Base-by-base conservation (phyloP, 352 stramenopile genomes). In the Phytopythium litorale region DNA sequence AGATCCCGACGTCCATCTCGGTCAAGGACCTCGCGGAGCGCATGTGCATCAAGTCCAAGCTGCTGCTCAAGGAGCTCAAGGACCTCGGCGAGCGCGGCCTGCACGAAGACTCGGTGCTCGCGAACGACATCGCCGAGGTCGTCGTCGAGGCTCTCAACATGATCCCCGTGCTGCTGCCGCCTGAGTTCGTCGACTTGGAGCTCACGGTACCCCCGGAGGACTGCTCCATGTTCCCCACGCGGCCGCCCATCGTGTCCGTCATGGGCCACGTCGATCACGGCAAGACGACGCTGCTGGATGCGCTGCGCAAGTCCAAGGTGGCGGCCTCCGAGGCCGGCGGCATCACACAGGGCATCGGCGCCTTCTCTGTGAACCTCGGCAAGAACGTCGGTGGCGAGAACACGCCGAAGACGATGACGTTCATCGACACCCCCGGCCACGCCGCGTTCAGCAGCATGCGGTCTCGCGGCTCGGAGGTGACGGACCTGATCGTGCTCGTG, bases 261-360 rank as follows among this genome's bases (percentile, higher is more conserved):
- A 99, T 99, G 98, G 98, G 98, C 11, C 98, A 99, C 72, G 98
- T 99, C 37, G 98, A 99, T 75, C 98, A 99, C 76, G 98, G 98
- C 65, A 99, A 99, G 76, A 99, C 98, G 4, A 99, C 96, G 25
- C 77, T 99, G 37, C 82, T 99, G 2, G 98, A 99, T 67, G 83
- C 88, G 16, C 86, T 91, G 57, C 88, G 79, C 81, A 97, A 84
- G 58, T 89, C 84, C 7, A 92, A 91, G 53, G 94, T 99, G 18
- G 98, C 96, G 1, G 84, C 82, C 4, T 87, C 86, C 16, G 98
- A 99, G 71, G 90, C 94, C 5, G 98, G 98, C n/a, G 98, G 98
- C 60, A 99, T 99, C 72, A 99, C 98, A 18, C 98, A 99, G 81
- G 85, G 86, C 52, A 99, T 99, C 8, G 35, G 35, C 12, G 35